Base-by-base conservation (phyloP, 2,329 filamentous ascomycete genomes). In the Aspergillus clavatus region DNA sequence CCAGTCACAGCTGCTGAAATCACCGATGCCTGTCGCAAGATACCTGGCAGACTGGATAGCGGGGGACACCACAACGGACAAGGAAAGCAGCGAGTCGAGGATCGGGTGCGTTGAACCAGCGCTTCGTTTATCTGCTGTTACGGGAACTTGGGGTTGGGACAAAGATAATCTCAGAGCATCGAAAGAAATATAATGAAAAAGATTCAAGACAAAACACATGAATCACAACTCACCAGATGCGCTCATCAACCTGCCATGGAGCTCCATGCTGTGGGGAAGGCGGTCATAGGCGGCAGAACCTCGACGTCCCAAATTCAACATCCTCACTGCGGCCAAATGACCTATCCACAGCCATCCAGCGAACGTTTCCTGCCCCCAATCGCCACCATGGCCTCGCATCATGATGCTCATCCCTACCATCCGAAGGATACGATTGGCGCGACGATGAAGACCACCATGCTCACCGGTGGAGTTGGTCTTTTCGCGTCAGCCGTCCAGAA, bases 401-500 rank as follows among this genome's bases (percentile, higher is more conserved):
- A 65, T 46, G 70, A 72, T 57, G 72, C 78, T 48, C 68, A 71
- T 48, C 54, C 65, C 51, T 94, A 85, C 70, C 80, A 86, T 54
- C 81, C 85, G 39, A 81, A 83, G 68, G 87, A 95, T 77, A 83
- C 88, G 56, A 70, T 95, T 58, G 77, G 78, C 54, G 76, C 78
- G 52, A 79, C 84, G 40, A 72, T 84, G 63, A 82, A 80, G 65
- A 81, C 82, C 50, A 80, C 78, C 31, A 61, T 83, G 53, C 70
- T 88, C 58, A 83, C 84, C 50, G 82, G 82, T 61, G 72, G 74
- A 48, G 79, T 79, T 48, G 89, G 89, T 59, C 72, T 86, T 63
- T 78, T 89, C 68, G 67, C 86, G 49, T 85, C 88, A 40, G 84
- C 86, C 44, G 78, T 95, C 55, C 87, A 90, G 74, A 97, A 95